These are phyloP conservation scores for Eruca vesicaria DNA, from an alignment of 441 rosid species.

Conservation along the genomic window DNA sequence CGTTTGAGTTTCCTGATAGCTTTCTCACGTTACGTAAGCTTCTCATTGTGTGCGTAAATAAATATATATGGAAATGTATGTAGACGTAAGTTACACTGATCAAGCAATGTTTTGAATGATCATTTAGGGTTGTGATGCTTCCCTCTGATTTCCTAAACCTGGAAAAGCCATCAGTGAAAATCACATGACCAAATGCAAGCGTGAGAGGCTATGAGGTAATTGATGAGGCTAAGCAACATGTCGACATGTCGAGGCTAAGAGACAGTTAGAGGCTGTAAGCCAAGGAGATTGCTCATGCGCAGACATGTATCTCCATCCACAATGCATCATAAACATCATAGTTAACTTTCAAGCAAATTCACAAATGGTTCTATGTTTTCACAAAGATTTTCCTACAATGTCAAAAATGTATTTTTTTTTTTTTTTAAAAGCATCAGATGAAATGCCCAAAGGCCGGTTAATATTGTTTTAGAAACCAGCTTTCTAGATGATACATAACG, in stretches of 20 bases:
- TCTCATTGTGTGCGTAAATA: neutral
- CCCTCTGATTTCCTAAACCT: neutral
- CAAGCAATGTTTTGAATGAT: neutral
- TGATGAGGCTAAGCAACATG: too few relatives aligned
- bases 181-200: neutral
- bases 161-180: neutral
- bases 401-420: too few relatives aligned
- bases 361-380: neutral
- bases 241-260: too few relatives aligned
- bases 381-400: neutral
- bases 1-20: neutral
- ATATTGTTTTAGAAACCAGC: neutral
- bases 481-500: neutral
- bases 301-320: neutral
- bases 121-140: neutral
- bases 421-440: neutral
- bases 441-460: neutral
- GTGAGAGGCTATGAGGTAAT: too few relatives aligned
- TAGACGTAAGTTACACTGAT: neutral
- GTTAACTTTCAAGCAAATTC: neutral
- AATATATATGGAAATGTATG: neutral
- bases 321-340: neutral
- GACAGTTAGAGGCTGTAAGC: too few relatives aligned
- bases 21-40: neutral
- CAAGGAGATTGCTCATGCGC: too few relatives aligned